A percentile compares a stretch with the other conserved stretches of the same genome.
Evolutionary conservation across 202 grass and related monocot species (phyloP).

Genomic region (Eragrostis tef): DNA sequence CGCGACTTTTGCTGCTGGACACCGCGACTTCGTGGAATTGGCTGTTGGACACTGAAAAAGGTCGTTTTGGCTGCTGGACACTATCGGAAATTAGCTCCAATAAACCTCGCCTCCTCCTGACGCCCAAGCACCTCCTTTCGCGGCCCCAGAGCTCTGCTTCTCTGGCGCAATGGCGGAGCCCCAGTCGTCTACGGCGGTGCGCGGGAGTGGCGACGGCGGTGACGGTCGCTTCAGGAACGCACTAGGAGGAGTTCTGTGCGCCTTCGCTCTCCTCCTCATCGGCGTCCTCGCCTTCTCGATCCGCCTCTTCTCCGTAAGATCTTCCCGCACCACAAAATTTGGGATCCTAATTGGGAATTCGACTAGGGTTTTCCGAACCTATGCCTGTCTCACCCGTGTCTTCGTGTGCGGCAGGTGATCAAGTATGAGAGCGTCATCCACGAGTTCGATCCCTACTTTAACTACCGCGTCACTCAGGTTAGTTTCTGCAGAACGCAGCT

Average conservation of each 20-base stretch:
- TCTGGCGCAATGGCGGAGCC: slow-evolving; percentile 63
- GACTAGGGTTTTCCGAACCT: slow-evolving; percentile 12
- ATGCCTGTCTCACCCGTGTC: neutral
- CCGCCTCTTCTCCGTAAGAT: slow-evolving; percentile 98
- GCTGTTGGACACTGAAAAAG: too few relatives aligned
- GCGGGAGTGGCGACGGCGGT: neutral
- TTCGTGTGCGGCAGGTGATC: slow-evolving; percentile 63
- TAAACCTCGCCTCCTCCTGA: slow-evolving; percentile 46
- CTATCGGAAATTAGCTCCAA: too few relatives aligned
- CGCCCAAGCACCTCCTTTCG: slow-evolving; percentile 46
- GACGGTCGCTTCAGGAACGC: slow-evolving; percentile 69
- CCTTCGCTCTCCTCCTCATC: slow-evolving; percentile 89
- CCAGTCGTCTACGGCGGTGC: slow-evolving; percentile 35
- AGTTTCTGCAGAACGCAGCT: neutral
- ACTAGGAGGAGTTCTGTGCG: slow-evolving; percentile 74
- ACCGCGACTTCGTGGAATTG: too few relatives aligned
- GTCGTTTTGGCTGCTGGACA: too few relatives aligned
- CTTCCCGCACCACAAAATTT: slow-evolving; percentile 52
- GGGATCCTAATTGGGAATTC: slow-evolving; percentile 32
- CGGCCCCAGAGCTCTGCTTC: slow-evolving; percentile 43
- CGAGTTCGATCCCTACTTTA: slow-evolving; percentile 99
- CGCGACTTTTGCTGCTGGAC: too few relatives aligned
- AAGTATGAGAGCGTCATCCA: slow-evolving; percentile 99
- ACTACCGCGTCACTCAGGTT: slow-evolving; percentile 98
- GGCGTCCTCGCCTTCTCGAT: slow-evolving; percentile 94